Conservation (phyloP, 176 grass and related monocot genomes). For the Leersia perrieri region DNA sequence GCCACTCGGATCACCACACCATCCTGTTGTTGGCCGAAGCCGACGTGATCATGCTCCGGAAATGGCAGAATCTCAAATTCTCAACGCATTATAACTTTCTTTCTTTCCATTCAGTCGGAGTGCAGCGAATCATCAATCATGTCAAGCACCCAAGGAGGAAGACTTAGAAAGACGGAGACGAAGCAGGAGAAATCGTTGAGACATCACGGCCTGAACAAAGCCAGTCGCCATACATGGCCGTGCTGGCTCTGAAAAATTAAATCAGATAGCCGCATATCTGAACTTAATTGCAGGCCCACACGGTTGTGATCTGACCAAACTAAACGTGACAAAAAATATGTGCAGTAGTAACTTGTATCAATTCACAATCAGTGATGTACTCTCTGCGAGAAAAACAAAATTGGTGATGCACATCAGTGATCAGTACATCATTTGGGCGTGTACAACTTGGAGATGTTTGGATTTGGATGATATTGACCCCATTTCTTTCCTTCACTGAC, state of each 20-base stretch:
- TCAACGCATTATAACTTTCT: not conserved
- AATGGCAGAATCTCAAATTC: not conserved
- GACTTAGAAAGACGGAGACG: not conserved
- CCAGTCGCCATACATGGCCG: not conserved
- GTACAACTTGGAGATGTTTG: not conserved
- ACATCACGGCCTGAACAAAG: not conserved
- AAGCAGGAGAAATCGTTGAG: not conserved
- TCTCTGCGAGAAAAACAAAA: not conserved
- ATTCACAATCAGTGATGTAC: not conserved
- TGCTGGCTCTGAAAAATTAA: too few species aligned
- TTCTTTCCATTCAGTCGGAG: not conserved
- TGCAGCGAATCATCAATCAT: slow-evolving; percentile 1
- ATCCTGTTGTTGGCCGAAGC: not conserved
- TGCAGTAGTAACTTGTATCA: not conserved
- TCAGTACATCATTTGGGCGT: not conserved
- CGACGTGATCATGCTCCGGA: not conserved
- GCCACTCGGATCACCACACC: slow-evolving; percentile 28
- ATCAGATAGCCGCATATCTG: not conserved
- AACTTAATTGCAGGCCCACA: not conserved
- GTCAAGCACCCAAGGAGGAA: slow-evolving; percentile 16
- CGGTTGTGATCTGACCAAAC: not conserved
- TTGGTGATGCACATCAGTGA: not conserved
- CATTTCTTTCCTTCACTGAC: not conserved
- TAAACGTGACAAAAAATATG: not conserved
- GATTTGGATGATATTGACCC: not conserved